Evolutionary conservation across 2,329 filamentous ascomycete genomes (phyloP).

Genomic region (Rutstroemia sydowiana): DNA sequence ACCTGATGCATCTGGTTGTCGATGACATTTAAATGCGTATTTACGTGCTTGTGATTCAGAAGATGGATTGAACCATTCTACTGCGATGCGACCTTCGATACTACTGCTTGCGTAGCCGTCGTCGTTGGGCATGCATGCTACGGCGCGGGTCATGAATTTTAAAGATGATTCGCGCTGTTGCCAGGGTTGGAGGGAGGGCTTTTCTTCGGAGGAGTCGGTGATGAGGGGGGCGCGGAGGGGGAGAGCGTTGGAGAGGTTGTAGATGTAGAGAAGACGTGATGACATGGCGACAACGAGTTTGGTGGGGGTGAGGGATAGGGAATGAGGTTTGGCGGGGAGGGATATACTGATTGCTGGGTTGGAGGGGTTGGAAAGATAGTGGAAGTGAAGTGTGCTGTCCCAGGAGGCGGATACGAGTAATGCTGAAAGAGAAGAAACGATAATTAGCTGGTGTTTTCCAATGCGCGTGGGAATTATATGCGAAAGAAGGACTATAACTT

Average conservation of each 20-base stretch:
- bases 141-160: conserved; percentile 90
- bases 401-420: conserved; percentile 86
- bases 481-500: conserved; percentile 22
- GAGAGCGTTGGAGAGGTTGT: conserved; percentile 68
- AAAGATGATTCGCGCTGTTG: conserved; percentile 89
- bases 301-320: conserved; percentile 65
- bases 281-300: conserved; percentile 96
- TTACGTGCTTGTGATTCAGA: conserved; percentile 83
- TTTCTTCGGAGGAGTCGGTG: conserved; percentile 32
- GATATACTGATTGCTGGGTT: conserved; percentile 55
- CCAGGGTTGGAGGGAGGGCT: conserved; percentile 64
- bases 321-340: conserved; percentile 83
- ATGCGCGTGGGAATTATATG: background rate
- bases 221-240: conserved; percentile 49
- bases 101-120: conserved; percentile 85
- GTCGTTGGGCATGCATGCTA: conserved; percentile 95
- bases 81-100: conserved; percentile 91
- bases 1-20: conserved; percentile 59
- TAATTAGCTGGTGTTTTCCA: background rate
- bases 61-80: conserved; percentile 95
- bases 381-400: conserved; percentile 85
- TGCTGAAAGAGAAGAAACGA: conserved; percentile 36
- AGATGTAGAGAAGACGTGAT: conserved; percentile 86
- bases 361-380: conserved; percentile 51
- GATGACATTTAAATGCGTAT: conserved; percentile 98